Evolutionary conservation across 441 rosid genomes (phyloP).

Genomic region (Brassica hybrid): DNA sequence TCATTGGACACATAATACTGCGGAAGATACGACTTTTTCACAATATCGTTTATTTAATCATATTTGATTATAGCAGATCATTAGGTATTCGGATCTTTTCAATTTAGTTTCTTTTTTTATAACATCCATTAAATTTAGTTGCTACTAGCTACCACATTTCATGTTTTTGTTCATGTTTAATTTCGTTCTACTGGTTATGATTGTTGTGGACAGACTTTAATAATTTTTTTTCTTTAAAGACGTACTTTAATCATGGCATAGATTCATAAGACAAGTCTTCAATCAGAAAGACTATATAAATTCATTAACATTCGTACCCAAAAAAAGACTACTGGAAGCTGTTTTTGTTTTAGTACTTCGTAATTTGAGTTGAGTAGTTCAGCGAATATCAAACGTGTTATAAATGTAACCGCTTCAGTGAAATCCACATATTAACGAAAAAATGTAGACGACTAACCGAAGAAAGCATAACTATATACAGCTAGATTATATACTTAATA

Average conservation of each 20-base stretch:
- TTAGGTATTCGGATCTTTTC: constrained; percentile 13
- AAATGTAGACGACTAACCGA: neutral
- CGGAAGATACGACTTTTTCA: constrained; percentile 25
- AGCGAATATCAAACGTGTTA: neutral
- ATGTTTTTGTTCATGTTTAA: neutral
- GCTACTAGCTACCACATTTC: constrained; percentile 1
- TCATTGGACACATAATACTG: constrained; percentile 16
- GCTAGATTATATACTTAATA: constrained; percentile 11
- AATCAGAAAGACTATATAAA: neutral
- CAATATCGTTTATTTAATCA: constrained; percentile 19
- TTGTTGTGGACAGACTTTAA: neutral
- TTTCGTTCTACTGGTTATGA: neutral
- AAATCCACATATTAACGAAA: constrained; percentile 8
- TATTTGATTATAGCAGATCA: constrained; percentile 33
- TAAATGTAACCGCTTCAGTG: neutral
- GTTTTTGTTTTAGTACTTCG: neutral
- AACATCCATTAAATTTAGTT: neutral
- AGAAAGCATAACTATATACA: neutral
- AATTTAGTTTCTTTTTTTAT: neutral
- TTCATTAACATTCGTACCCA: neutral
- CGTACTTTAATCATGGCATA: neutral
- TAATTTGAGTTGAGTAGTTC: neutral
- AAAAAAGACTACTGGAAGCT: neutral
- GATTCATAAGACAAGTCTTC: neutral
- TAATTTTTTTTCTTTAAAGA: no score